Conservation (phyloP, 2,329 filamentous ascomycete genomes). For the Aspergillus sp. region DNA sequence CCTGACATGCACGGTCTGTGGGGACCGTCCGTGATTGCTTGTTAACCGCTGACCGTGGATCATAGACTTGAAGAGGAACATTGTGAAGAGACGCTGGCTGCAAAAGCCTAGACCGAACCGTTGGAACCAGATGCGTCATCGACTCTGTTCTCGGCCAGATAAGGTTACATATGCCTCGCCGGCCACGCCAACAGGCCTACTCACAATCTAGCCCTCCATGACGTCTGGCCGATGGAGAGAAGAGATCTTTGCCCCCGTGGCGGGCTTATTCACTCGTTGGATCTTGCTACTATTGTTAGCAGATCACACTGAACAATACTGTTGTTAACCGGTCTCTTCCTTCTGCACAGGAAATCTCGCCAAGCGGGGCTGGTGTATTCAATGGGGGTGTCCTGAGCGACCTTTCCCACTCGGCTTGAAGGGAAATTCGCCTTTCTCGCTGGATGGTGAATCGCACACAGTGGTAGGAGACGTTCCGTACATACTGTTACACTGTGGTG, state of each 20-base stretch:
- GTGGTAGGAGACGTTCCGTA: background rate
- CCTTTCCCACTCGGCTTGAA: background rate
- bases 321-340: background rate
- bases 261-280: background rate
- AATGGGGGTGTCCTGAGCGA: background rate
- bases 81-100: background rate
- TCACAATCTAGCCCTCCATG: background rate
- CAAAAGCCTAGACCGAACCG: background rate
- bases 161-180: slow-evolving; percentile 4
- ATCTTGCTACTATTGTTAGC: background rate
- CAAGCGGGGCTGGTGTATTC: background rate
- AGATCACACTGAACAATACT: background rate
- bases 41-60: background rate
- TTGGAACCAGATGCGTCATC: slow-evolving; percentile 3
- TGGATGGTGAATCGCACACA: background rate
- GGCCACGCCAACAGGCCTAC: background rate
- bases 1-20: background rate
- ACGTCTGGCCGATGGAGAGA: background rate
- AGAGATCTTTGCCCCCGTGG: background rate
- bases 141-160: slow-evolving; percentile 3
- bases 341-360: background rate
- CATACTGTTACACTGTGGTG: background rate
- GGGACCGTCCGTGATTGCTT: background rate
- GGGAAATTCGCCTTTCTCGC: background rate
- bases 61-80: background rate